Percentiles rank a stretch among this genome's conserved stretches.
Conservation (phyloP, 495 filamentous ascomycete species). For the Aspergillus bridgeri region DNA sequence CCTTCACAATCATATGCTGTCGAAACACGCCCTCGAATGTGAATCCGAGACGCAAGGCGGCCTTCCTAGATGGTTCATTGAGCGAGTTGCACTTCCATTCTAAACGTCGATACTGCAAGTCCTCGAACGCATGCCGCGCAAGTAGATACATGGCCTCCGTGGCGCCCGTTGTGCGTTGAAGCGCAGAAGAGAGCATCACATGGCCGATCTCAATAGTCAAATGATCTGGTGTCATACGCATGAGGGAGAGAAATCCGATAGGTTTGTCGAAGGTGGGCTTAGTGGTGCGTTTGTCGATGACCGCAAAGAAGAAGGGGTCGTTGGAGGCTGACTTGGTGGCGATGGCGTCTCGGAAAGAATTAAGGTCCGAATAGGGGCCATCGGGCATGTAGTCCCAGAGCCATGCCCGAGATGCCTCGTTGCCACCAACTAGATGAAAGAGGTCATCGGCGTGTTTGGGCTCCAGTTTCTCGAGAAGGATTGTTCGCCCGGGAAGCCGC, state of each 20-base stretch:
- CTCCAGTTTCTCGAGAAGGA: too few species aligned
- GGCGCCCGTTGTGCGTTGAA: slow-evolving; percentile 41
- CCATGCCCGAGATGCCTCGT: too few species aligned
- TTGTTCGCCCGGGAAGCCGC: too few species aligned
- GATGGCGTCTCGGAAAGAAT: slow-evolving; percentile 26
- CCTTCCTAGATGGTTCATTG: slow-evolving; percentile 38
- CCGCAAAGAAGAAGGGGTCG: slow-evolving; percentile 34
- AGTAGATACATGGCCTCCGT: slow-evolving; percentile 46
- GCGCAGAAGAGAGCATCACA: slow-evolving; percentile 33
- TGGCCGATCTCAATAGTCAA: slow-evolving; percentile 41
- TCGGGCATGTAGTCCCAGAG: slow-evolving; percentile 42
- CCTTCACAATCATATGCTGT: slow-evolving; percentile 45
- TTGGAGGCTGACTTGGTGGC: slow-evolving; percentile 16
- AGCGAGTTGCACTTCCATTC: slow-evolving; percentile 49
- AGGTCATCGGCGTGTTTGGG: too few species aligned
- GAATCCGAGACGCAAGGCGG: slow-evolving; percentile 47
- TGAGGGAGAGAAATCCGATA: slow-evolving; percentile 31
- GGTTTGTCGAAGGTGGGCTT: slow-evolving; percentile 1
- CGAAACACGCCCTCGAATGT: slow-evolving; percentile 44
- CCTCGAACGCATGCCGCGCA: slow-evolving; percentile 36
- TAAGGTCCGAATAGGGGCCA: slow-evolving; percentile 33
- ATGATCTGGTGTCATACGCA: slow-evolving; percentile 35
- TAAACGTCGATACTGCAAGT: slow-evolving; percentile 40
- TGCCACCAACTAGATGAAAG: too few species aligned
- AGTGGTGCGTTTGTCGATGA: slow-evolving; percentile 19